Conservation (phyloP, 495 filamentous ascomycete genomes). For the Podospora anserina region DNA sequence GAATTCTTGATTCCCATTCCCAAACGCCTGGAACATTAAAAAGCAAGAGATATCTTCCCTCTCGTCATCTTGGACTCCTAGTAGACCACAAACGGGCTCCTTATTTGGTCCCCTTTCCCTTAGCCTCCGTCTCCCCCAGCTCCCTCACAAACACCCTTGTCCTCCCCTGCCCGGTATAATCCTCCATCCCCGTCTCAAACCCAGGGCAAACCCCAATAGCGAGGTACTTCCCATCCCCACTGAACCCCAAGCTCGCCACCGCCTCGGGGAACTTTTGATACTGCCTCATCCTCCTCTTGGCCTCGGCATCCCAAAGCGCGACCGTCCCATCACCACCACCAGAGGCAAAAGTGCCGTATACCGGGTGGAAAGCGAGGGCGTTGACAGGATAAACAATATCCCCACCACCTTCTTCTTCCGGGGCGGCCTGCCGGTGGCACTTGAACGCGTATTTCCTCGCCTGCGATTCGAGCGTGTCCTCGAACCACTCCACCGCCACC, state of each 20-base stretch:
- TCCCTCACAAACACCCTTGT: conserved; percentile 79
- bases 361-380: conserved; percentile 85
- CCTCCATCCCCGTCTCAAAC: conserved; percentile 87
- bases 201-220: conserved; percentile 84
- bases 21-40: not conserved
- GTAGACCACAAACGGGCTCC: no score
- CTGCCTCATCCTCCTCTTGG: conserved; percentile 84
- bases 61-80: not conserved
- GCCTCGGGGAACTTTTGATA: conserved; percentile 80
- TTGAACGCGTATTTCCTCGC: conserved; percentile 97
- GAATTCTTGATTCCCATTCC: not conserved
- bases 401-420: conserved; percentile 54
- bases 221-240: conserved; percentile 72
- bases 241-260: conserved; percentile 75
- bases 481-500: conserved; percentile 96
- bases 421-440: conserved; percentile 74
- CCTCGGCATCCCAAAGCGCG: conserved; percentile 91
- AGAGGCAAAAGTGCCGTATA: conserved; percentile 86
- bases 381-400: conserved; percentile 97
- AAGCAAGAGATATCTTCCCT: not conserved
- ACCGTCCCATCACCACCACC: conserved; percentile 93
- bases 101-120: conserved; percentile 70
- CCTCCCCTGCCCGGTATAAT: conserved; percentile 59
- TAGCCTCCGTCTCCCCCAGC: conserved; percentile 80
- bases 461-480: conserved; percentile 77